Conservation (phyloP, 78 protist genomes). For the Isochrysis galbana region DNA sequence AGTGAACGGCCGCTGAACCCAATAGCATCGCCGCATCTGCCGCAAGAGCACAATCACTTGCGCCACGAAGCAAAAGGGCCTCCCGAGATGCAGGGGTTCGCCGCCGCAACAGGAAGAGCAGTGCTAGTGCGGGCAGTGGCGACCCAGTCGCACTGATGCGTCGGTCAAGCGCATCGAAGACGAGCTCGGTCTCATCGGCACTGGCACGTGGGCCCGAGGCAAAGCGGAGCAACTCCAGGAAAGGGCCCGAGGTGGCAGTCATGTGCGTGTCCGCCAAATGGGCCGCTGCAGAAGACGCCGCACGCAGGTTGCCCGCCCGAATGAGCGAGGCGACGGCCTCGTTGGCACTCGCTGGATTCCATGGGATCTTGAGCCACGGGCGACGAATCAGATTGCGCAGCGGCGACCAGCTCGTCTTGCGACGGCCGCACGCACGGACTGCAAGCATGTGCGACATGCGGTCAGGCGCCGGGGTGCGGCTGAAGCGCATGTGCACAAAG, state of each 20-base stretch:
- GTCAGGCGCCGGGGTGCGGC: not conserved
- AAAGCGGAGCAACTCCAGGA: not conserved
- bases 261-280: not conserved
- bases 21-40: not conserved
- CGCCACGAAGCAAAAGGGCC: not conserved
- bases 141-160: not conserved
- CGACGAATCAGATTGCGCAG: slow-evolving; percentile 15
- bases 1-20: not conserved
- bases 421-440: not conserved
- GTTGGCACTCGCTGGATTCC: not conserved
- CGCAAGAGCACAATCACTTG: not conserved
- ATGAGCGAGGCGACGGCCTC: not conserved
- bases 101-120: not conserved
- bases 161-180: not conserved
- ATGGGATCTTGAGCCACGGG: not conserved
- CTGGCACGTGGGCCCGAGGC: not conserved
- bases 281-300: not conserved
- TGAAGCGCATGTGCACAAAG: not conserved
- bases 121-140: not conserved
- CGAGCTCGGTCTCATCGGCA: not conserved
- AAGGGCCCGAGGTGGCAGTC: not conserved
- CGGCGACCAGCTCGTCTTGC: not conserved
- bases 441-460: not conserved
- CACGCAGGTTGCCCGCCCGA: not conserved
- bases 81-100: not conserved